phyloP scores from a whole-genome alignment of 805 yeast species.

The Yamadazyma kitorensis region DNA sequence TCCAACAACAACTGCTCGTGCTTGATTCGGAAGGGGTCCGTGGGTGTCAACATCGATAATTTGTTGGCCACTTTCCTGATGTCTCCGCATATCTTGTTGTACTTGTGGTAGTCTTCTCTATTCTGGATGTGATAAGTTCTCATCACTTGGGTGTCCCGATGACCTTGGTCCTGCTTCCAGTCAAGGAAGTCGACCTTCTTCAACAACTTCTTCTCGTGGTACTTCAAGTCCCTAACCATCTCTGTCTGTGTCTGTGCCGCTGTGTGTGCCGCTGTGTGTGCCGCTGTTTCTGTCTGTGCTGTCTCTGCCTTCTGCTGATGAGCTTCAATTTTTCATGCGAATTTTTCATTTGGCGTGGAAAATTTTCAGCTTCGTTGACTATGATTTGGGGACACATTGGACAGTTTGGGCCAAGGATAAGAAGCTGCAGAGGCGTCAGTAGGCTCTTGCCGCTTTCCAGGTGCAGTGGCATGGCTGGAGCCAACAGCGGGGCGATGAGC shows the following conservation, averaged over 20 bases:
- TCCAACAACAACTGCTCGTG: constrained; percentile 88
- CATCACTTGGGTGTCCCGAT: constrained; percentile 96
- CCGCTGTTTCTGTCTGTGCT: not conserved
- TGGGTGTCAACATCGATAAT: constrained; percentile 78
- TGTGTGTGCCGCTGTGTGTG: not conserved
- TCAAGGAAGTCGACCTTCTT: constrained; percentile 95
- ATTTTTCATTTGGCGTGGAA: no score
- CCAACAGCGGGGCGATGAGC: no score
- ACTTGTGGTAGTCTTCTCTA: constrained; percentile 93
- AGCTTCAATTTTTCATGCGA: no score
- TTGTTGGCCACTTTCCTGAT: constrained; percentile 84
- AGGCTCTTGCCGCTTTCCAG: no score
- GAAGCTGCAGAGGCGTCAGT: no score
- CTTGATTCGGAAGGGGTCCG: constrained; percentile 81
- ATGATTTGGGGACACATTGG: no score
- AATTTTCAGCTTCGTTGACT: no score
- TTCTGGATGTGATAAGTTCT: constrained; percentile 89
- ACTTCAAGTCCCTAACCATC: constrained; percentile 86
- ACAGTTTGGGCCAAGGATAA: no score
- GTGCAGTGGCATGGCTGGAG: no score
- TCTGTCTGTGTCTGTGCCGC: constrained; percentile 12
- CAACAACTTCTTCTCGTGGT: constrained; percentile 91
- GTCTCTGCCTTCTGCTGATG: not conserved
- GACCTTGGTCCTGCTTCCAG: constrained; percentile 96
- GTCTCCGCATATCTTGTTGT: constrained; percentile 90